A percentile compares a stretch with the other conserved stretches of the same genome.
phyloP scores from a whole-genome alignment of 257 asterid species.

The Schizonepeta tenuifolia region DNA sequence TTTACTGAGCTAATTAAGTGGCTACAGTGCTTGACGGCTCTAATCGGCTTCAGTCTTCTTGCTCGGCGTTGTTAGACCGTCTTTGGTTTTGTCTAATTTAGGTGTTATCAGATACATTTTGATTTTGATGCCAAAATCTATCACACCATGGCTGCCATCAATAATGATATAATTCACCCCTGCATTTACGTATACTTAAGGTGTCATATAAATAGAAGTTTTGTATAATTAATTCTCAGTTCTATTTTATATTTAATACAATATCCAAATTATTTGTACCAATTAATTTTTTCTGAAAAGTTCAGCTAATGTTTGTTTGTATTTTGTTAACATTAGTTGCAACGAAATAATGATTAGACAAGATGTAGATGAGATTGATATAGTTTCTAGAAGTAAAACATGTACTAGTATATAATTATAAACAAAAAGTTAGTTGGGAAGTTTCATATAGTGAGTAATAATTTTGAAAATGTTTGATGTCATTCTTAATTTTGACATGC shows the following conservation, averaged over 20 bases:
- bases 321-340: too few species aligned
- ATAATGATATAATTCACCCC: too few species aligned
- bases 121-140: too few species aligned
- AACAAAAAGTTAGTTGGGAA: background rate
- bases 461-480: background rate
- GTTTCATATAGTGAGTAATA: background rate
- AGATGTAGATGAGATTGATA: background rate
- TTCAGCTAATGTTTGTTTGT: too few species aligned
- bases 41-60: conserved; percentile 25
- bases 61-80: background rate
- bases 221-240: too few species aligned
- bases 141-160: too few species aligned
- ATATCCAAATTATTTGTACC: too few species aligned
- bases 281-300: too few species aligned
- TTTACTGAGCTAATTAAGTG: conserved; percentile 15
- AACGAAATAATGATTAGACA: background rate
- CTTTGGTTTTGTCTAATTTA: background rate
- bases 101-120: too few species aligned
- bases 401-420: background rate
- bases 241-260: too few species aligned
- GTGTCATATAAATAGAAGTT: too few species aligned
- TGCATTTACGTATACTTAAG: too few species aligned
- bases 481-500: background rate
- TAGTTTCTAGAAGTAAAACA: background rate
- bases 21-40: conserved; percentile 18